Evolutionary conservation across 2,329 filamentous ascomycete genomes (phyloP).

Genomic region (Raffaelea albimanens): DNA sequence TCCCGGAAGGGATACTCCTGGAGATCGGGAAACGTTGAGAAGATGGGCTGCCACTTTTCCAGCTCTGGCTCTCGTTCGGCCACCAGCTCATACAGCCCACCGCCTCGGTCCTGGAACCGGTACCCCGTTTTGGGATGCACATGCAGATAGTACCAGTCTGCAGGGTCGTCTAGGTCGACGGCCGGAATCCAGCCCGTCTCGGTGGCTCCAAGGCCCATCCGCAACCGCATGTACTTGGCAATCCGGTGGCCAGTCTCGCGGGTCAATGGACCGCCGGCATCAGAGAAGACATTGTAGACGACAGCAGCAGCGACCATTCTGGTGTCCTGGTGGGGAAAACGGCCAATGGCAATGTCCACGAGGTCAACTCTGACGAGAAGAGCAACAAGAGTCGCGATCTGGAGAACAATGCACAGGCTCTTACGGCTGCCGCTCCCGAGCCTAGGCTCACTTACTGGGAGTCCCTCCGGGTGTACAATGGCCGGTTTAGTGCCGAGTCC

Average conservation of each 20-base stretch:
- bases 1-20: slow-evolving; percentile 24
- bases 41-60: slow-evolving; percentile 17
- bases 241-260: no score
- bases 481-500: slow-evolving; percentile 10
- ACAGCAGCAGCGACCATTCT: no score
- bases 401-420: no score
- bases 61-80: slow-evolving; percentile 15
- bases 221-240: no score
- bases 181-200: not conserved
- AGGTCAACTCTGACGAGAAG: no score
- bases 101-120: slow-evolving; percentile 1
- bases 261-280: no score
- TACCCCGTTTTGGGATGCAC: not conserved
- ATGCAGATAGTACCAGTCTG: not conserved
- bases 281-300: no score
- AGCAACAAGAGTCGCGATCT: no score
- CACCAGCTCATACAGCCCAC: slow-evolving; percentile 23
- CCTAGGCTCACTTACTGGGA: slow-evolving; percentile 10
- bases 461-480: slow-evolving; percentile 13
- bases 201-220: not conserved
- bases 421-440: no score
- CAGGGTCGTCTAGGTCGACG: not conserved
- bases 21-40: slow-evolving; percentile 20
- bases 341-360: no score
- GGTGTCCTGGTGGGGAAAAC: no score